Conservation (phyloP, 495 filamentous ascomycete genomes). For the Daldinia decipiens region DNA sequence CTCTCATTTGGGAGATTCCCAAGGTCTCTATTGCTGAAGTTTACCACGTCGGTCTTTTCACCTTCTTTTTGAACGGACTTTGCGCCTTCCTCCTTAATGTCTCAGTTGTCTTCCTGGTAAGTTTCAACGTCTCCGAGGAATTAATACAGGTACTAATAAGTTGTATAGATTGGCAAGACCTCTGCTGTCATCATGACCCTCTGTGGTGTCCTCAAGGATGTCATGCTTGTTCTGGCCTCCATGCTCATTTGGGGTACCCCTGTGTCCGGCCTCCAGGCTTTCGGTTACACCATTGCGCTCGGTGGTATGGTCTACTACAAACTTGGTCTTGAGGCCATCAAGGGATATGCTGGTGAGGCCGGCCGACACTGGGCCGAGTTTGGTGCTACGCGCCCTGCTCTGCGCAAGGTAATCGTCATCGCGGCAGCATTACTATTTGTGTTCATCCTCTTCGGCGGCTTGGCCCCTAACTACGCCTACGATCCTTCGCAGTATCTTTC, state of each 20-base stretch:
- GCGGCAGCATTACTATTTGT: conserved; percentile 64
- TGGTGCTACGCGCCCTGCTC: conserved; percentile 74
- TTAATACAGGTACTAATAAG: conserved; percentile 40
- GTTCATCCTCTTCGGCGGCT: conserved; percentile 72
- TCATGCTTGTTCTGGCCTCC: conserved; percentile 88
- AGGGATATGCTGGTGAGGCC: conserved; percentile 76
- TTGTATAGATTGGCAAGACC: conserved; percentile 88
- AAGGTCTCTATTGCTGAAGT: conserved; percentile 76
- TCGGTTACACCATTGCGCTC: conserved; percentile 93
- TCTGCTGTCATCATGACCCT: conserved; percentile 96
- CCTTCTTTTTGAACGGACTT: conserved; percentile 80
- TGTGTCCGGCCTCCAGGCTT: conserved; percentile 84
- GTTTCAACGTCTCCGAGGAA: conserved; percentile 41
- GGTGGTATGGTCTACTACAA: conserved; percentile 96
- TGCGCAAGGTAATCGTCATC: conserved; percentile 80
- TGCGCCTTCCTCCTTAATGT: conserved; percentile 91
- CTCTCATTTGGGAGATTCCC: conserved; percentile 81
- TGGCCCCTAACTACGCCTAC: conserved; percentile 61
- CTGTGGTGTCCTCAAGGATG: conserved; percentile 98
- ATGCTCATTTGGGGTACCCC: conserved; percentile 90
- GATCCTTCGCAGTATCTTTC: conserved; percentile 58
- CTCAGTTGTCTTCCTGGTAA: conserved; percentile 92
- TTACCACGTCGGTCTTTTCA: conserved; percentile 76
- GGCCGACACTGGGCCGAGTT: conserved; percentile 87
- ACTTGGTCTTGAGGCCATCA: conserved; percentile 86